A percentile compares a stretch with the other conserved stretches of the same genome.
phyloP scores from a whole-genome alignment of 2,329 filamentous ascomycete species.

The Xylariaceae sp. region DNA sequence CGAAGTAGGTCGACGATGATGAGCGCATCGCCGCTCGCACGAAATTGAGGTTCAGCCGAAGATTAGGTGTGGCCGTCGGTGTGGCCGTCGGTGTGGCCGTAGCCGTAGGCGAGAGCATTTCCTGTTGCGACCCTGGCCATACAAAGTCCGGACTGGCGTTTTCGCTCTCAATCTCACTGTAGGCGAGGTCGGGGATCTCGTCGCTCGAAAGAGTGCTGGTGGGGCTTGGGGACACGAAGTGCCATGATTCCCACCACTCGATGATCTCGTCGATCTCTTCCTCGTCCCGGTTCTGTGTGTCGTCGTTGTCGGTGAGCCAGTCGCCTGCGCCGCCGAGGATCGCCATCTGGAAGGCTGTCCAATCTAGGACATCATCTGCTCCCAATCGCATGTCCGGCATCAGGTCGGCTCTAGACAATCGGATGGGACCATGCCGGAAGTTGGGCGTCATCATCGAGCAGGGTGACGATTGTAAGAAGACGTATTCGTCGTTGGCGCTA shows the following conservation, averaged over 20 bases:
- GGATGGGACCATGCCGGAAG: slow-evolving; percentile 52
- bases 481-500: slow-evolving; percentile 39
- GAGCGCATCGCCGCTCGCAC: slow-evolving; percentile 20
- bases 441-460: slow-evolving; percentile 45
- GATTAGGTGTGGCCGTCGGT: not conserved
- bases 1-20: not conserved
- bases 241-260: slow-evolving; percentile 48
- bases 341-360: slow-evolving; percentile 61
- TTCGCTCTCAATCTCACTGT: slow-evolving; percentile 27
- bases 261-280: slow-evolving; percentile 45
- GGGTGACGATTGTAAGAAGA: slow-evolving; percentile 44
- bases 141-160: slow-evolving; percentile 24
- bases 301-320: slow-evolving; percentile 40
- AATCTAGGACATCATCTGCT: slow-evolving; percentile 51
- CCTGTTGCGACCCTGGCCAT: slow-evolving; percentile 19
- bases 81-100: not conserved
- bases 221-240: slow-evolving; percentile 37
- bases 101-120: too few species aligned
- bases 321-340: slow-evolving; percentile 54
- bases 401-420: slow-evolving; percentile 43
- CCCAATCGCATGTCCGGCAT: slow-evolving; percentile 34
- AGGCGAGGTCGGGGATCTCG: slow-evolving; percentile 28
- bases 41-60: slow-evolving; percentile 10
- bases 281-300: slow-evolving; percentile 37
- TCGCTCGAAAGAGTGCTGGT: slow-evolving; percentile 28